phyloP scores from a whole-genome alignment of 352 stramenopile genomes.

The Phytophthora sojae region DNA sequence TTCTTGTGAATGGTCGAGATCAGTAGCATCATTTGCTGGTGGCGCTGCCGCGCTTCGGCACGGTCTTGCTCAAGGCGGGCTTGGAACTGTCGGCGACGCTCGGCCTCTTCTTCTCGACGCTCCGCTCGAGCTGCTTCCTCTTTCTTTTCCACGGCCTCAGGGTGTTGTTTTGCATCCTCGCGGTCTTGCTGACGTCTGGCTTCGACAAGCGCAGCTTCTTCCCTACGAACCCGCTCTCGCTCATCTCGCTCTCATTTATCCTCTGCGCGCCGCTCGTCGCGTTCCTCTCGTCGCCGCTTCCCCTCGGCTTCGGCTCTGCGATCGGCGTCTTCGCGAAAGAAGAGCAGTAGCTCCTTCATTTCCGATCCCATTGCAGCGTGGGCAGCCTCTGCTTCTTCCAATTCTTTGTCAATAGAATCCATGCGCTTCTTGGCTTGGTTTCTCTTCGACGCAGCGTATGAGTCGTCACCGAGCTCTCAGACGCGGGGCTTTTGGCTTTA shows the following conservation, averaged over 20 bases:
- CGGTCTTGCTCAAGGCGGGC: not conserved
- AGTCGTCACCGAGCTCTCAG: not conserved
- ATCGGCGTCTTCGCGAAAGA: not conserved
- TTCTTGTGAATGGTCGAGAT: not conserved
- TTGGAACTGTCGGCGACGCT: not conserved
- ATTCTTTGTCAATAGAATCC: not conserved
- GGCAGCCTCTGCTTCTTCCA: not conserved
- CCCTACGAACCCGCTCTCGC: not conserved
- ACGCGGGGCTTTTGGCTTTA: not conserved
- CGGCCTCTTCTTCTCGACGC: too few species aligned
- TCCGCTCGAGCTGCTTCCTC: not conserved
- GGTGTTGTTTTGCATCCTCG: not conserved
- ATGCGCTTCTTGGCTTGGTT: not conserved
- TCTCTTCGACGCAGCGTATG: not conserved
- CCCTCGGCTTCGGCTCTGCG: not conserved
- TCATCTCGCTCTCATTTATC: not conserved
- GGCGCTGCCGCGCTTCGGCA: not conserved
- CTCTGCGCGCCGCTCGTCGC: not conserved
- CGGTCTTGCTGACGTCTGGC: not conserved
- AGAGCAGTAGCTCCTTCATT: not conserved
- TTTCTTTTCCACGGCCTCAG: not conserved
- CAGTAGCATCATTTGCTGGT: not conserved
- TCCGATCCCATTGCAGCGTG: not conserved
- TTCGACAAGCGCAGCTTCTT: not conserved
- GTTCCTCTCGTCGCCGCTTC: not conserved